Conservation (phyloP, 2,329 filamentous ascomycete species). For the Paraphoma chrysanthemicola region DNA sequence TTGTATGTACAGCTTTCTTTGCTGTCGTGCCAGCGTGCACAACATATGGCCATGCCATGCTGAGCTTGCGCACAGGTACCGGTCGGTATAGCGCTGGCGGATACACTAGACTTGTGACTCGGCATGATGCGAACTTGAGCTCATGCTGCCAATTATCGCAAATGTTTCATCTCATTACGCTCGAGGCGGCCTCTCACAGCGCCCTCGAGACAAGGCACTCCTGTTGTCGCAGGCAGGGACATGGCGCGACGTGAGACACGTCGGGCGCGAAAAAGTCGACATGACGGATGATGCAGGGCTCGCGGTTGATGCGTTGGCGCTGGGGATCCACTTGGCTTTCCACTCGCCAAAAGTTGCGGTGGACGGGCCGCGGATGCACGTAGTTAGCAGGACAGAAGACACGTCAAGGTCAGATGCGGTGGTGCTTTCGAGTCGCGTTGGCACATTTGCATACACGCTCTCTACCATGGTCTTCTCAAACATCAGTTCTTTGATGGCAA, state of each 20-base stretch:
- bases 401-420: background rate
- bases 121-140: constrained; percentile 21
- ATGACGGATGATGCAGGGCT: constrained; percentile 22
- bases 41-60: constrained; percentile 6
- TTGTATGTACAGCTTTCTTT: background rate
- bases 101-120: constrained; percentile 13
- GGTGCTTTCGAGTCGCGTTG: background rate
- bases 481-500: no score
- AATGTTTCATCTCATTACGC: constrained; percentile 27
- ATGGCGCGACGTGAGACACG: constrained; percentile 3
- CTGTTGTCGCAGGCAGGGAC: background rate
- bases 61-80: constrained; percentile 13
- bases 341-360: background rate
- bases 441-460: background rate
- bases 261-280: background rate
- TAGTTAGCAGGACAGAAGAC: background rate
- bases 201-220: background rate
- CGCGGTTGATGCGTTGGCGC: constrained; percentile 33
- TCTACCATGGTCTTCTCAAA: no score
- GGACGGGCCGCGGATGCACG: background rate
- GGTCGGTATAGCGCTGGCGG: background rate
- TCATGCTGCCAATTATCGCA: constrained; percentile 17
- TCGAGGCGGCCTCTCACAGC: constrained; percentile 27
- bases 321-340: background rate
- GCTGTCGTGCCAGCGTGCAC: constrained; percentile 21